Conservation (phyloP, 495 filamentous ascomycete genomes). For the Xylaria palmicola region DNA sequence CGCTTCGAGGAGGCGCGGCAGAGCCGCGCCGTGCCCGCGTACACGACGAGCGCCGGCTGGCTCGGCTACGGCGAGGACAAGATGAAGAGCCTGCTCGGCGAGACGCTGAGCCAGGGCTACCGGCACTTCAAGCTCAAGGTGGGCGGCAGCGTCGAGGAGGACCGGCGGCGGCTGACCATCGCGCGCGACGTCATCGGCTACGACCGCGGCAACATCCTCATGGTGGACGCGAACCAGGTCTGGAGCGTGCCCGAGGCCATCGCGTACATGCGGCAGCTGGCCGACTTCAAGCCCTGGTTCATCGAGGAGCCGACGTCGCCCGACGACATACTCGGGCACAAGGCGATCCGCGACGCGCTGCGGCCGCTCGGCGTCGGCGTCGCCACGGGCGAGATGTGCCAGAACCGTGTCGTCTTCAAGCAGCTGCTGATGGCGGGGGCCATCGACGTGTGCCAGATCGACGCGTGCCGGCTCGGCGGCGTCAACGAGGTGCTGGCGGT, state of each 20-base stretch:
- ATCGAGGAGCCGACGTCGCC: slow-evolving; percentile 96
- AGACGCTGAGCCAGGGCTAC: slow-evolving; percentile 75
- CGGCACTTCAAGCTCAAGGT: slow-evolving; percentile 93
- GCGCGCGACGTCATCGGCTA: slow-evolving; percentile 82
- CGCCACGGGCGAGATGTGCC: slow-evolving; percentile 95
- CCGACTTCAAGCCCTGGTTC: slow-evolving; percentile 90
- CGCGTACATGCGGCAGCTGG: slow-evolving; percentile 78
- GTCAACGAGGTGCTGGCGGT: slow-evolving; percentile 93
- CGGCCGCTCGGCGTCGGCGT: slow-evolving; percentile 74
- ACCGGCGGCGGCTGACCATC: slow-evolving; percentile 66
- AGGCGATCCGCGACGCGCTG: slow-evolving; percentile 77
- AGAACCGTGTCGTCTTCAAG: slow-evolving; percentile 94
- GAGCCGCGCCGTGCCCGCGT: slow-evolving; percentile 77
- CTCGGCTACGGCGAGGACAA: slow-evolving; percentile 89
- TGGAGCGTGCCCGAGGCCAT: slow-evolving; percentile 94
- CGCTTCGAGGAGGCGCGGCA: slow-evolving; percentile 68
- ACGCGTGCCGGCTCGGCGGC: slow-evolving; percentile 87
- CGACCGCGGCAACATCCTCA: slow-evolving; percentile 81
- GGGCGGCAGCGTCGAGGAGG: slow-evolving; percentile 67
- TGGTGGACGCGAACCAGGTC: slow-evolving; percentile 95
- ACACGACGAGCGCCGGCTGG: slow-evolving; percentile 91
- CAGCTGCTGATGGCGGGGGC: slow-evolving; percentile 77
- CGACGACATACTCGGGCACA: slow-evolving; percentile 88
- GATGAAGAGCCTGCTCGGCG: slow-evolving; percentile 67
- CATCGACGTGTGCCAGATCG: slow-evolving; percentile 86